Evolutionary conservation across 2,329 filamentous ascomycete species (phyloP), one percentile per base, ranked within the genome.

Genomic region (Beauveria caledonica): DNA sequence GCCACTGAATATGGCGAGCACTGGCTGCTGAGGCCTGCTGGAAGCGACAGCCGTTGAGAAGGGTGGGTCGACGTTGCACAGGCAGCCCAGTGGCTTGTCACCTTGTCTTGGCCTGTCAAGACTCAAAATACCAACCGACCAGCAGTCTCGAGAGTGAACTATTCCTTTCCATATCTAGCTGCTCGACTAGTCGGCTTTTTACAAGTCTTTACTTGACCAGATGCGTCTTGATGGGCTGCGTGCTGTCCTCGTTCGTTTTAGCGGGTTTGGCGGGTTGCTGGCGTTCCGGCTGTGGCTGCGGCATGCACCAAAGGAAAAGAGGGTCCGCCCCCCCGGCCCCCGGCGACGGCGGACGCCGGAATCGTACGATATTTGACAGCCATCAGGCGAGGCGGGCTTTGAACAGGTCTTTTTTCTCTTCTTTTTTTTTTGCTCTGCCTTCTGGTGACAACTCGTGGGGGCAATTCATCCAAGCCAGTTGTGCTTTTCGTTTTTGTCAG

Each of bases 291-390:
- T 55, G 53, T 46, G 53, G 53, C 40, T 55, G 53, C 51, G 51
- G 51, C 51, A 44, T 54, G 51, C 51, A 53, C 39, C 21, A 54
- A 45, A 13, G 29, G 17, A 45, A 45, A 55, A 45, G 52, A 45
- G 56, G 45, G 45, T 42, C 27, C 11, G 17, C 19, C 29, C 40
- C 55, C 56, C 57, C 57, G 21, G 39, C 15, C 36, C 40, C 58
- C 29, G 58, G 50, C 42, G 40, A 40, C 40, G 42, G 50, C 33
- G 50, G 27, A 49, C 44, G 58, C 58, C 50, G 58, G 58, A 60
- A 60, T 60, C 58, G 58, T 60, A 60, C 58, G 58, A 60, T 60
- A 53, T 60, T 54, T 15, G 29, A 23, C 58, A 48, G 21, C 58
- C 58, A 60, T 60, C 58, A 60, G 39, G 49, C 49, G 42, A 60